A percentile compares a stretch with the other conserved stretches of the same genome.
phyloP scores from a whole-genome alignment of 2,329 filamentous ascomycete species.

The Ophiosphaerella korrae region DNA sequence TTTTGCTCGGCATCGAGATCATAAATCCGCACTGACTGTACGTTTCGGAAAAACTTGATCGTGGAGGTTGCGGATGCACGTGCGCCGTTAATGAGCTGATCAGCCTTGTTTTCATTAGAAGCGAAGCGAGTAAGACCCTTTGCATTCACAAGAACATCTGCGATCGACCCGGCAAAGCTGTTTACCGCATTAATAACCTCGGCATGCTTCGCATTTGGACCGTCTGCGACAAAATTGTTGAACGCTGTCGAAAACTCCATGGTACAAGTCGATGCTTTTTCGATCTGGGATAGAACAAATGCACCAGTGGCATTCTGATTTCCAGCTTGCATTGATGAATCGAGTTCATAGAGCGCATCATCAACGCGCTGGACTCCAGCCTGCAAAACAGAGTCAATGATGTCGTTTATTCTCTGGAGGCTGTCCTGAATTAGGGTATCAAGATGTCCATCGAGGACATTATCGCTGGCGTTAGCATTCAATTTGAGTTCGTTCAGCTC shows the following conservation, averaged over 20 bases:
- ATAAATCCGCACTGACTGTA: conserved; percentile 92
- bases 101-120: conserved; percentile 92
- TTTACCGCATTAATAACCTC: conserved; percentile 94
- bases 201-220: conserved; percentile 84
- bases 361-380: conserved; percentile 92
- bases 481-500: conserved; percentile 86
- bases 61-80: conserved; percentile 84
- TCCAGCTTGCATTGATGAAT: conserved; percentile 97
- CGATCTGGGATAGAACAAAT: conserved; percentile 94
- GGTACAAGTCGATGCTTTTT: conserved; percentile 91
- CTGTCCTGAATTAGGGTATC: conserved; percentile 86
- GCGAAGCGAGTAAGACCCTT: conserved; percentile 93
- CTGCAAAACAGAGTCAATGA: conserved; percentile 95
- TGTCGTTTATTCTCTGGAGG: conserved; percentile 91
- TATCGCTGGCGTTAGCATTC: conserved; percentile 67
- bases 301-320: conserved; percentile 97
- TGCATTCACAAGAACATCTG: conserved; percentile 93
- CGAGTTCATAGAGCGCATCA: conserved; percentile 94
- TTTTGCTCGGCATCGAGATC: conserved; percentile 89
- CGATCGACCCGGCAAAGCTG: conserved; percentile 85
- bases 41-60: conserved; percentile 90
- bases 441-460: conserved; percentile 85
- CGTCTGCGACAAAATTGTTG: conserved; percentile 98
- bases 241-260: conserved; percentile 98
- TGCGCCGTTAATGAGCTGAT: conserved; percentile 80